Base-by-base conservation (phyloP, 768 basidiomycete genomes). In the Panaeolus cyanescens region DNA sequence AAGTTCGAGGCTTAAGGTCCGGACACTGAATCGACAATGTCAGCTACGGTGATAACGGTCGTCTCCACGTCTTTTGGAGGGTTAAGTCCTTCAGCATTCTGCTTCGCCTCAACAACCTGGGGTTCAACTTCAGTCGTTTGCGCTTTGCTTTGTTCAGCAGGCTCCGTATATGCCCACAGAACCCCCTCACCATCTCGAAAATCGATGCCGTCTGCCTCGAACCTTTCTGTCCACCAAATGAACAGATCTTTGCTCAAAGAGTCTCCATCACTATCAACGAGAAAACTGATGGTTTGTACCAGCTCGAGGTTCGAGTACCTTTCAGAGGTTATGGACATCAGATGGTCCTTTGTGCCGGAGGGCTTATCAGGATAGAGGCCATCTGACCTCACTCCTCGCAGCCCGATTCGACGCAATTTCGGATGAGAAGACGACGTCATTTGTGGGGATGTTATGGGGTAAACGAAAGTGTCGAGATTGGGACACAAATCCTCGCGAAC, bases 121-220 rank as follows among this genome's bases (percentile, higher is more conserved):
- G 33, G 28, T 55, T 58, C 25, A 7, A 25, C 31, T 13, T 54
- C 45, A 31, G 55, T 59, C 28, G 60, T 58, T 25, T 68, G 68
- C n/a, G 68, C 55, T 37, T 80, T 77, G 1, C 62, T 67, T 61
- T 81, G 81, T 40, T 64, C 60, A 19, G 66, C 67, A 5, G 68
- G 58, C n/a, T 81, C 78, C 2, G 67, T 68, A 62, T 82, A 83
- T 39, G 78, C 64, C 83, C 83, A 86, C 55, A 84, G 69, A 31
- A 85, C 80, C 32, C 81, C 82, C 67, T 83, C 84, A 15, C 83
- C 83, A 63, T 85, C 85, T 65, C 83, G 72, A 64, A 85, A 78
- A 62, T 83, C 77, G 45, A 86, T 73, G 8, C 80, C 82, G 42
- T 77, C 73, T 58, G 70, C 74, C 73, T 83, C 82, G 60, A 84